Evolutionary conservation across 331 rosid species (phyloP).

Genomic region (Ulmus americana): DNA sequence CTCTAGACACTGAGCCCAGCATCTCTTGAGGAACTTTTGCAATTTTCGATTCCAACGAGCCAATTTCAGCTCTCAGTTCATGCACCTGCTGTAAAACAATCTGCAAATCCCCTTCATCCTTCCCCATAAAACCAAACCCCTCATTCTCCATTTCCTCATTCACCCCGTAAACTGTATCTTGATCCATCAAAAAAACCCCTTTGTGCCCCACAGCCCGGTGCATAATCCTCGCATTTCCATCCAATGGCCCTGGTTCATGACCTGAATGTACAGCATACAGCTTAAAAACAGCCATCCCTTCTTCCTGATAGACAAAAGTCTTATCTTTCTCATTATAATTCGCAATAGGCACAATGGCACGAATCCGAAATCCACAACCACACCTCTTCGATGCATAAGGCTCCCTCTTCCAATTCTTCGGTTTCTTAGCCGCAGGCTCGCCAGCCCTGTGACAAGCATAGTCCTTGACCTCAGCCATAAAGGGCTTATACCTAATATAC

Average conservation of each 20-base stretch:
- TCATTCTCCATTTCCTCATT: slow-evolving; percentile 84
- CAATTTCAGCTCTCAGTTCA: slow-evolving; percentile 77
- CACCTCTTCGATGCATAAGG: slow-evolving; percentile 95
- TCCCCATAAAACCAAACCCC: slow-evolving; percentile 72
- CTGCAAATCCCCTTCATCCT: slow-evolving; percentile 77
- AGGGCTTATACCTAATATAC: slow-evolving; percentile 94
- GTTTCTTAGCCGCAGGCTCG: slow-evolving; percentile 77
- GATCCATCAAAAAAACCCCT: slow-evolving; percentile 76
- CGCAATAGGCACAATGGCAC: slow-evolving; percentile 91
- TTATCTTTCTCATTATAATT: slow-evolving; percentile 95
- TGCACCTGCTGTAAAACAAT: slow-evolving; percentile 82
- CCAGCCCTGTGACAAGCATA: slow-evolving; percentile 98
- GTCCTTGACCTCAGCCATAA: slow-evolving; percentile 99
- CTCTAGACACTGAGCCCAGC: slow-evolving; percentile 68
- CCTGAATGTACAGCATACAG: slow-evolving; percentile 96
- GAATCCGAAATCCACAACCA: slow-evolving; percentile 89
- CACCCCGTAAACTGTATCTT: slow-evolving; percentile 85
- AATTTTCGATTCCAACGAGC: slow-evolving; percentile 64
- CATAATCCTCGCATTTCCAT: slow-evolving; percentile 97
- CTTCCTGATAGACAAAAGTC: slow-evolving; percentile 94
- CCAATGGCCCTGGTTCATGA: slow-evolving; percentile 96
- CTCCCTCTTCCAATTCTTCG: slow-evolving; percentile 81
- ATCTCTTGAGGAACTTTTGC: slow-evolving; percentile 54
- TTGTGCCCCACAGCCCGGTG: slow-evolving; percentile 91
- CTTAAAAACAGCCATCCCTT: slow-evolving; percentile 84